Evolutionary conservation across 2,329 filamentous ascomycete species (phyloP).

Genomic region (Helotiales sp.): DNA sequence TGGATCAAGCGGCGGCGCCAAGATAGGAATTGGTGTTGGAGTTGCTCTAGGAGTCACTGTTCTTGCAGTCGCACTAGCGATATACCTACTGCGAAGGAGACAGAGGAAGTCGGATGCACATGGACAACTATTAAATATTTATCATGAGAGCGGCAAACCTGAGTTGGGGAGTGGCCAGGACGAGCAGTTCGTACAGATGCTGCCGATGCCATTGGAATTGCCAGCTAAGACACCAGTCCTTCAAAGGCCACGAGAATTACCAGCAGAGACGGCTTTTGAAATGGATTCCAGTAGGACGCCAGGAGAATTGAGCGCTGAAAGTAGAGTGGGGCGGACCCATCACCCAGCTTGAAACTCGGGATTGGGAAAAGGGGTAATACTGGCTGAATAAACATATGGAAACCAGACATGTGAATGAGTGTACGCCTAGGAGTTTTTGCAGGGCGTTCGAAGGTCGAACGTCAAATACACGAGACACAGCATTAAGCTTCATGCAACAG

Average conservation of each 20-base stretch:
- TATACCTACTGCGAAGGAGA: constrained; percentile 7
- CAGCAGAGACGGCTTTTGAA: neutral
- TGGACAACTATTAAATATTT: neutral
- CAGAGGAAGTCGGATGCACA: neutral
- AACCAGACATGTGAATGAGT: too few relatives aligned
- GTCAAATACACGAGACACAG: neutral
- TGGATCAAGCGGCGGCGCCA: constrained; percentile 14
- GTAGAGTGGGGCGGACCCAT: neutral
- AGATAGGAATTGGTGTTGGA: constrained; percentile 24
- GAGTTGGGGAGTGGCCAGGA: neutral
- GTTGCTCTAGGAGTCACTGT: constrained; percentile 14
- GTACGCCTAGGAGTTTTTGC: too few relatives aligned
- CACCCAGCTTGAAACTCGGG: neutral
- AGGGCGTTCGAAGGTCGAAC: neutral
- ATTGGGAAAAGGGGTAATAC: neutral
- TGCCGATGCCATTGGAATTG: neutral
- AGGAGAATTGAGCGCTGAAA: constrained; percentile 7
- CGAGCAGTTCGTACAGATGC: neutral
- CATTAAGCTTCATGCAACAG: too few relatives aligned
- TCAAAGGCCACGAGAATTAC: neutral
- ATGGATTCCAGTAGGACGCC: neutral
- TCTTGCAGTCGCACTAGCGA: neutral
- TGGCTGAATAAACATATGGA: neutral
- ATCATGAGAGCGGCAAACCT: neutral
- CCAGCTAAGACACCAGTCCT: neutral